These are phyloP conservation scores for Herpetomonas samuelpessoai DNA, from an alignment of 208 protist species.

Conservation along the genomic window DNA sequence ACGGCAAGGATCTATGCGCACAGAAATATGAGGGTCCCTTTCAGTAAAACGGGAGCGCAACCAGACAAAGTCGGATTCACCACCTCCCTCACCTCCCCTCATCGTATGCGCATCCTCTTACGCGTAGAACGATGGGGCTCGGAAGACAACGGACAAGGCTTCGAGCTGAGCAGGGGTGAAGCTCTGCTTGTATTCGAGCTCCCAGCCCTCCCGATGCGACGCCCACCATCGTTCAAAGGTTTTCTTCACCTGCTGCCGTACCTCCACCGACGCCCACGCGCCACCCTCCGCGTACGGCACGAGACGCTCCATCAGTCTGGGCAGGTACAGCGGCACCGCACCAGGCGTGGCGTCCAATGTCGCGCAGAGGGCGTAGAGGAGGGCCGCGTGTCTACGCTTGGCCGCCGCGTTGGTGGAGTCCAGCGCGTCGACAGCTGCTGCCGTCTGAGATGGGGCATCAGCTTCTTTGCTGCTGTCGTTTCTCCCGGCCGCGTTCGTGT, in stretches of 20 bases:
- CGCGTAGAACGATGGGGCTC: conserved; percentile 59
- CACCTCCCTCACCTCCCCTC: too few species aligned
- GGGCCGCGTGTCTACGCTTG: conserved; percentile 28
- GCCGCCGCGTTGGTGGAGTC: conserved; percentile 3
- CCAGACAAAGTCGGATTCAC: too few species aligned
- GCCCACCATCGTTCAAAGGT: conserved; percentile 80
- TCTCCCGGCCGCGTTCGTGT: background rate
- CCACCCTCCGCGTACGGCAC: conserved; percentile 27
- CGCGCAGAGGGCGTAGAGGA: conserved; percentile 69
- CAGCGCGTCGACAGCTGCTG: background rate
- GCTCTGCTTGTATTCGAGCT: conserved; percentile 45
- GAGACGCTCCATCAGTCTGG: conserved; percentile 53
- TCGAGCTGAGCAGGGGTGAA: conserved; percentile 62
- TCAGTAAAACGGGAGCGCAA: too few species aligned
- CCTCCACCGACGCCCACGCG: conserved; percentile 27
- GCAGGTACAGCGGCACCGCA: conserved; percentile 47
- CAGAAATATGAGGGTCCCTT: too few species aligned
- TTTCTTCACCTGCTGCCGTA: conserved; percentile 38
- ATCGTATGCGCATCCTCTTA: too few species aligned
- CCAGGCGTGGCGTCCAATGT: conserved; percentile 48
- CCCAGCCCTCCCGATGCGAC: conserved; percentile 72
- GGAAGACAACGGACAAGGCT: conserved; percentile 41
- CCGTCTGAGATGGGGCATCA: background rate
- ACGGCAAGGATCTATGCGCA: too few species aligned
- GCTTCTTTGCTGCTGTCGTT: background rate